Evolutionary conservation across 352 stramenopile species (phyloP).

Genomic region (Phytophthora citricola): DNA sequence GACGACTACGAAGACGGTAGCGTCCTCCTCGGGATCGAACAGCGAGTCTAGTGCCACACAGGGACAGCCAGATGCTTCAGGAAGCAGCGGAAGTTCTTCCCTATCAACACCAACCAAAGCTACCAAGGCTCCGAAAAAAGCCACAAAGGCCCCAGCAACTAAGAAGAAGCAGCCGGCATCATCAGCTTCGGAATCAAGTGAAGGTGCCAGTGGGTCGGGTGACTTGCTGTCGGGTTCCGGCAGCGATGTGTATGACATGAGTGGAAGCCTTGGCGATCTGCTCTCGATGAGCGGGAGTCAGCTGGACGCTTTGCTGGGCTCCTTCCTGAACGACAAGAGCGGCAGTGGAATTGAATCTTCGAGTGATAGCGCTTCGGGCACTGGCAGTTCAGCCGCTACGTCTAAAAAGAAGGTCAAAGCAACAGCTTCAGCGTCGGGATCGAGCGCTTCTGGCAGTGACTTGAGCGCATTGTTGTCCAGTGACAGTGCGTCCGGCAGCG

Average conservation of each 20-base stretch:
- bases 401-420: not conserved
- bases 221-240: not conserved
- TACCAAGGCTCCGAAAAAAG: not conserved
- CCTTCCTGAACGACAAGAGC: slow-evolving; percentile 2
- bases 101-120: not conserved
- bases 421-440: not conserved
- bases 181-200: slow-evolving; percentile 7
- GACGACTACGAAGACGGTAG: not conserved
- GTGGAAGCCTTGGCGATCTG: not conserved
- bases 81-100: slow-evolving; percentile 11
- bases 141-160: not conserved
- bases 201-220: not conserved
- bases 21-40: slow-evolving; percentile 2
- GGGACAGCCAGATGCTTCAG: not conserved
- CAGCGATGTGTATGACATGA: not conserved
- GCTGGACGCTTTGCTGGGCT: not conserved
- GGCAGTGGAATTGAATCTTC: slow-evolving; percentile 4
- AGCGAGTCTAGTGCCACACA: not conserved
- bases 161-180: not conserved
- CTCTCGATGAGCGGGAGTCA: not conserved
- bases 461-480: too few relatives aligned
- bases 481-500: too few relatives aligned
- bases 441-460: not conserved
- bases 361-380: slow-evolving; percentile 9
- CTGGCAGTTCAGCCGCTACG: not conserved